phyloP scores from a whole-genome alignment of 192 early-diverging fungal genomes.

The Coemansia sp. region DNA sequence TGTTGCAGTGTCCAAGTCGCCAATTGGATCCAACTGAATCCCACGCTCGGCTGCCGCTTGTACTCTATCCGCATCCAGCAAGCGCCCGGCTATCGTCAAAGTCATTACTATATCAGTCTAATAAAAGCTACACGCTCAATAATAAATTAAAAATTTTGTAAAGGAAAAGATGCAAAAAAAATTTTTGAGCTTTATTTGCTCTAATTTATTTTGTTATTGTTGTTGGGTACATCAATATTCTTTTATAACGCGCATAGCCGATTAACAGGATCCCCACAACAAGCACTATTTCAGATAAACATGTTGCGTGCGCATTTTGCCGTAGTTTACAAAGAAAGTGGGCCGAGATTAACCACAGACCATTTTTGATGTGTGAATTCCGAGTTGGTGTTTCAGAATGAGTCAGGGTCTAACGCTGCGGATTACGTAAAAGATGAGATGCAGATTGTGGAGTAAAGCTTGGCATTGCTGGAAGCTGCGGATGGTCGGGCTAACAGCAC shows the following conservation, averaged over 20 bases:
- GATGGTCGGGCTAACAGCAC: no score
- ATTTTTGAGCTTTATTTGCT: neutral
- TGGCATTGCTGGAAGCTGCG: no score
- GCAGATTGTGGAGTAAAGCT: no score
- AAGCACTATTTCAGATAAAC: neutral
- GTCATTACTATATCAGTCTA: no score
- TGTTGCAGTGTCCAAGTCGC: constrained; percentile 11
- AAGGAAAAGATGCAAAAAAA: neutral
- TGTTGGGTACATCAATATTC: no score
- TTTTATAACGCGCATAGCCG: no score
- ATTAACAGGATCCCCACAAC: neutral
- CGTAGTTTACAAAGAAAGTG: neutral
- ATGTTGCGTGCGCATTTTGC: neutral
- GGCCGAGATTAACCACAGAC: no score
- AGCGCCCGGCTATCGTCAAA: constrained; percentile 2
- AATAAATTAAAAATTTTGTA: constrained; percentile 2
- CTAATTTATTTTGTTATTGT: neutral
- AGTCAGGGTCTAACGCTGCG: no score
- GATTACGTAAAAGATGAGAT: no score
- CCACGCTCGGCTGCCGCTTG: constrained; percentile 3
- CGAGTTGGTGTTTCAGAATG: no score
- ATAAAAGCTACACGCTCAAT: no score
- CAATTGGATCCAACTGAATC: constrained; percentile 14
- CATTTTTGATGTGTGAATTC: no score
- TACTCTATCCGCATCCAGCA: neutral